Evolutionary conservation across 2,329 filamentous ascomycete species (phyloP).

Genomic region (Ophiostoma piceae): DNA sequence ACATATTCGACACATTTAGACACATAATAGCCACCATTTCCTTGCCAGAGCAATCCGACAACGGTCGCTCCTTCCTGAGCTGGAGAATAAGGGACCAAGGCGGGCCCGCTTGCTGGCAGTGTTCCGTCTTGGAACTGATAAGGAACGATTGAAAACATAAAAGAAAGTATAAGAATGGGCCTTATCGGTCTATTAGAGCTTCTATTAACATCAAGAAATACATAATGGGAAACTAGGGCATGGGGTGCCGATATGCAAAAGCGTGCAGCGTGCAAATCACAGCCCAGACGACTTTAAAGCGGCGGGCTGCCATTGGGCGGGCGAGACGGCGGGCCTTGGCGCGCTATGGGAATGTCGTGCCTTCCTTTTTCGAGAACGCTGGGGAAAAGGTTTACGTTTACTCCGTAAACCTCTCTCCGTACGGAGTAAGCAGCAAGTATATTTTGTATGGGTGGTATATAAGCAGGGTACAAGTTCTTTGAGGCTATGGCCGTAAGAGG

Average conservation of each 20-base stretch:
- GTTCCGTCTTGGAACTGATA: constrained; percentile 26
- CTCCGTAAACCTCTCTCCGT: not conserved
- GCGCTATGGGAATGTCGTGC: constrained; percentile 8
- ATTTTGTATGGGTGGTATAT: not conserved
- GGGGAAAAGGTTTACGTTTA: constrained; percentile 4
- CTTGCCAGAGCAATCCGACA: constrained; percentile 11
- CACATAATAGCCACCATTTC: too few species aligned
- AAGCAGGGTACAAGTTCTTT: not conserved
- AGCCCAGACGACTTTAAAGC: constrained; percentile 13
- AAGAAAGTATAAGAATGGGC: constrained; percentile 26
- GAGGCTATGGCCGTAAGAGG: not conserved
- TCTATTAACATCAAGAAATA: constrained; percentile 35
- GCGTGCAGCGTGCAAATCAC: constrained; percentile 9
- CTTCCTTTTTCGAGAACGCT: not conserved
- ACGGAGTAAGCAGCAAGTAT: not conserved
- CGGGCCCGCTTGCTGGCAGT: constrained; percentile 9
- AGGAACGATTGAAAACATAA: constrained; percentile 25
- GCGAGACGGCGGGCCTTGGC: constrained; percentile 17
- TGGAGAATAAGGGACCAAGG: constrained; percentile 15
- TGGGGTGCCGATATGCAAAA: not conserved
- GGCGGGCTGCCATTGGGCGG: constrained; percentile 20
- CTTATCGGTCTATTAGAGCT: constrained; percentile 32
- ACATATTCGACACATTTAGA: not conserved
- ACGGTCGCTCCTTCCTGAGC: constrained; percentile 17
- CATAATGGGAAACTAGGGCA: constrained; percentile 35